phyloP scores from a whole-genome alignment of 306 rosid species.

The Luffa acutangula region DNA sequence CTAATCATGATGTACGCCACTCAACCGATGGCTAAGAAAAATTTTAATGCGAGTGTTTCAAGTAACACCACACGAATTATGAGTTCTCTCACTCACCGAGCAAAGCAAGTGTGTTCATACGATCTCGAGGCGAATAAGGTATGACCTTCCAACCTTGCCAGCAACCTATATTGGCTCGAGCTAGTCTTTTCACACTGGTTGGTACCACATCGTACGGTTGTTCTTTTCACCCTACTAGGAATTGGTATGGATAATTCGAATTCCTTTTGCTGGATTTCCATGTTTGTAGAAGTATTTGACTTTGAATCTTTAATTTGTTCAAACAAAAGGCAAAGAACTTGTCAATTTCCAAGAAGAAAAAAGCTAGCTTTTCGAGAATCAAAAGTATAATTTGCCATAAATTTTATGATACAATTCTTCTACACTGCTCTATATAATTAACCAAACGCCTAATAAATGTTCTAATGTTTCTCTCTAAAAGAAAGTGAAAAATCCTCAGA shows the following conservation, averaged over 20 bases:
- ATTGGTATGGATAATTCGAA: neutral
- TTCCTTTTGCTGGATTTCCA: neutral
- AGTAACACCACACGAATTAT: neutral
- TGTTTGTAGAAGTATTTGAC: neutral
- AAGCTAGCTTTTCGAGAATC: neutral
- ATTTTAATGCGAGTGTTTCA: neutral
- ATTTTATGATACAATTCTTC: neutral
- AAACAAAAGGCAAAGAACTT: neutral
- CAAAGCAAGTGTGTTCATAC: neutral
- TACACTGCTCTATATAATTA: neutral
- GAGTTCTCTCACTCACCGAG: neutral
- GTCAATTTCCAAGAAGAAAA: neutral
- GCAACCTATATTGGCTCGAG: no score
- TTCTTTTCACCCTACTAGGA: neutral
- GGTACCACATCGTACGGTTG: neutral
- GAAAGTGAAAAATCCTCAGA: conserved; percentile 11
- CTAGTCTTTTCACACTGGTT: no score
- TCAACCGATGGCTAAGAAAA: no score
- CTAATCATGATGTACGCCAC: neutral
- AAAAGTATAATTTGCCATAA: neutral
- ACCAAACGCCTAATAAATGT: neutral
- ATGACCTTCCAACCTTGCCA: no score
- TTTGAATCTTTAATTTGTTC: neutral
- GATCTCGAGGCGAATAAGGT: no score
- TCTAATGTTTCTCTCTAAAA: neutral